Conservation (phyloP, 2,329 filamentous ascomycete species). For the Teratosphaeria gauchensis region DNA sequence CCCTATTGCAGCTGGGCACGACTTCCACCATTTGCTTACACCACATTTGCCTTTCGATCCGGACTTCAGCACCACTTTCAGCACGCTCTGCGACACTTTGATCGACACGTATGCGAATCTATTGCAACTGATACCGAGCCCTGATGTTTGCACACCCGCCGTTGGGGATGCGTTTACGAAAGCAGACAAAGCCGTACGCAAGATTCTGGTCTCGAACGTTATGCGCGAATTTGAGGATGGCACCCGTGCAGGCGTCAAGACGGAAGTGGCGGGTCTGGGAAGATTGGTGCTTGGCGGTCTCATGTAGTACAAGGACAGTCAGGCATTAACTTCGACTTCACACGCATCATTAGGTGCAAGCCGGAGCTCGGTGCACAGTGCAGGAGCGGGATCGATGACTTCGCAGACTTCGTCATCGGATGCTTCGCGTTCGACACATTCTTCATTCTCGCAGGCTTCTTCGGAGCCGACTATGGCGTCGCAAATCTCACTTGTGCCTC, state of each 20-base stretch:
- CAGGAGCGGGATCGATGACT: neutral
- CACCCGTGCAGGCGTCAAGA: conserved; percentile 64
- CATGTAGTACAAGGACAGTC: conserved; percentile 43
- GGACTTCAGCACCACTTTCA: conserved; percentile 94
- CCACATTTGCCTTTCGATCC: conserved; percentile 89
- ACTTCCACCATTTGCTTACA: conserved; percentile 83
- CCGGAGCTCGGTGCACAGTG: neutral
- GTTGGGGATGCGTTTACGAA: conserved; percentile 84
- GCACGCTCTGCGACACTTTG: conserved; percentile 86
- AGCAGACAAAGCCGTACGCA: conserved; percentile 74
- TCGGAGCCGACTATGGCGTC: neutral
- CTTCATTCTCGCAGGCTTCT: neutral
- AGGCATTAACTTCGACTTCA: neutral
- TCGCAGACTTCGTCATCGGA: neutral
- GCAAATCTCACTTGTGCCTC: neutral
- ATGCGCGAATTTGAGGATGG: conserved; percentile 90
- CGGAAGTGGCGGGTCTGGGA: conserved; percentile 74
- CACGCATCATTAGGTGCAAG: neutral
- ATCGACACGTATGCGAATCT: conserved; percentile 85
- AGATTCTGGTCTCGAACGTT: conserved; percentile 77
- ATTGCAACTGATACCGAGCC: conserved; percentile 62
- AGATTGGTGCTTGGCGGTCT: conserved; percentile 84
- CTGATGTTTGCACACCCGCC: conserved; percentile 54
- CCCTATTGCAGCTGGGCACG: conserved; percentile 56
- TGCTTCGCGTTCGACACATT: neutral